Base-by-base conservation (phyloP, 306 rosid genomes). In the Acacia confusa region DNA sequence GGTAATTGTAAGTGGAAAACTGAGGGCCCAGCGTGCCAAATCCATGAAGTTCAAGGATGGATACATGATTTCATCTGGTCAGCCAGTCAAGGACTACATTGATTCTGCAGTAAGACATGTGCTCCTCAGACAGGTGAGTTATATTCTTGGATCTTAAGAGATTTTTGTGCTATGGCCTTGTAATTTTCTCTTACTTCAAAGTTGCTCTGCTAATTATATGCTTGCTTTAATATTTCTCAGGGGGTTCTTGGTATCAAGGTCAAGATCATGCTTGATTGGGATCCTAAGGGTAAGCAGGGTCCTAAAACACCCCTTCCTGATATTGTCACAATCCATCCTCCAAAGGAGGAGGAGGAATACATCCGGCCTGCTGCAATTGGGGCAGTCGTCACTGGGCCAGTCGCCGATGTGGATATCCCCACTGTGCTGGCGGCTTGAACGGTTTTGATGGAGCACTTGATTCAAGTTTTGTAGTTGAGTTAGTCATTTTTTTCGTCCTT, bases 21-120 rank as follows among this genome's bases (percentile, higher is more conserved):
- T 90, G 50, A 86, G 94, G 79, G 97, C 97, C 40, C 92, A 87
- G 76, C 82, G 94, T 68, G 92, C 97, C 30, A 89, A 92, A 77
- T 88, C 97, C 40, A 90, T 92, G 94, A 92, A 92, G 84, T 92
- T 92, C 82, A 92, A 92, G 74, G 97, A 92, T 14, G 93, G 92
- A 2, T 90, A 90, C 61, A 92, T 92, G 94, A 92, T 92, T 44
- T 92, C 94, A 47, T 92, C 94, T 3, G 92, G 97, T 72, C 92
- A 92, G 79, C 92, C 94, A 17, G 94, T 90, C 13, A 90, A 91
- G 30, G 97, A 92, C 38, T 90, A 92, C 55, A 92, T 92, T 1
- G 92, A 92, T 77, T 79, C 94, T 4, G 92, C 92, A 17, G 92
- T 92, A 13, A 89, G 94, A 88, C 97, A 90, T 30, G 94, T 92